Evolutionary conservation across 2,329 filamentous ascomycete genomes (phyloP).

Genomic region (Sporothrix pseudoabietina): DNA sequence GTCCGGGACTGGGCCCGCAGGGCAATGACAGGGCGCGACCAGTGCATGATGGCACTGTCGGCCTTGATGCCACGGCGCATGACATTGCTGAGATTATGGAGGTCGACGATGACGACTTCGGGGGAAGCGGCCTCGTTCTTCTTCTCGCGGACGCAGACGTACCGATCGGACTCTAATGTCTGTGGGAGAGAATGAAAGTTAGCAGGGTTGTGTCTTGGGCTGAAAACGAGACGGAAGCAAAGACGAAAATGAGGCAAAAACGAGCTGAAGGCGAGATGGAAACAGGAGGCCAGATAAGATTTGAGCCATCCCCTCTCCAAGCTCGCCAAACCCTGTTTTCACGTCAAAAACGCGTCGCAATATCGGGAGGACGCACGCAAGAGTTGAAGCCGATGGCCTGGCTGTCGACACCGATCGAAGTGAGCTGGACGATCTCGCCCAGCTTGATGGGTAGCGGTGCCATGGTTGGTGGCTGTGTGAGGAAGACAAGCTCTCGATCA

Average conservation of each 20-base stretch:
- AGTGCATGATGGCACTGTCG: slow-evolving; percentile 99
- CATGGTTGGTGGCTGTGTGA: slow-evolving; percentile 39
- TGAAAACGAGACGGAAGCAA: neutral
- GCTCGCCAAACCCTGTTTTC: neutral
- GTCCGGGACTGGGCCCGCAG: slow-evolving; percentile 93
- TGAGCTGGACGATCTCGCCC: slow-evolving; percentile 48
- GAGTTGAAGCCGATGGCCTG: slow-evolving; percentile 78
- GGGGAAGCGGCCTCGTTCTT: slow-evolving; percentile 79
- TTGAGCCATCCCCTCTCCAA: neutral
- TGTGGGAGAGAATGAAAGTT: slow-evolving; percentile 43
- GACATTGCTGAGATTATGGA: slow-evolving; percentile 96
- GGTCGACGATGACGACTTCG: slow-evolving; percentile 95
- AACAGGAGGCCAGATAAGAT: slow-evolving; percentile 1
- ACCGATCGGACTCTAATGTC: slow-evolving; percentile 98
- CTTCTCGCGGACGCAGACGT: slow-evolving; percentile 95
- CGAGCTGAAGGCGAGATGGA: neutral
- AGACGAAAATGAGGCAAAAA: neutral
- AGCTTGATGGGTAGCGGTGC: slow-evolving; percentile 47
- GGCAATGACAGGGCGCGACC: slow-evolving; percentile 92
- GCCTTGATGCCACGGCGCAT: slow-evolving; percentile 95
- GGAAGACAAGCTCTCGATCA: slow-evolving; percentile 13
- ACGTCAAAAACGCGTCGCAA: slow-evolving; percentile 27
- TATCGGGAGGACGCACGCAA: slow-evolving; percentile 62
- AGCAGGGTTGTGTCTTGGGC: slow-evolving; percentile 26
- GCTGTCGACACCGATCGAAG: slow-evolving; percentile 44